These are phyloP conservation scores for Datura wrightii DNA, from an alignment of 257 asterid species.

Conservation along the genomic window DNA sequence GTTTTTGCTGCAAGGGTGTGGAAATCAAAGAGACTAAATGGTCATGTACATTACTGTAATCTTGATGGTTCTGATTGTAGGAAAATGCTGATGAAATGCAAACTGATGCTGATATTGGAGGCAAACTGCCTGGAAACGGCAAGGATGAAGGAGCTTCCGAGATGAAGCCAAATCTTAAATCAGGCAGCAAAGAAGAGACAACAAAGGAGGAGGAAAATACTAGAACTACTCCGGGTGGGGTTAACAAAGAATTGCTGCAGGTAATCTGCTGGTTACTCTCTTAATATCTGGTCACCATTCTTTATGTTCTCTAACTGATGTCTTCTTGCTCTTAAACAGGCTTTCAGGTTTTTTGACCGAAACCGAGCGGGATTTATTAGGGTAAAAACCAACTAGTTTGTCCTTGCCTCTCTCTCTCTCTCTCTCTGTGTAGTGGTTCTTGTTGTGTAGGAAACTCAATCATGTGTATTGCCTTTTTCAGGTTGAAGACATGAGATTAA, in stretches of 20 bases:
- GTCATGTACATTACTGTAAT: constrained; percentile 23
- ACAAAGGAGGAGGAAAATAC: constrained; percentile 52
- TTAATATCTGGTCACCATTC: neutral
- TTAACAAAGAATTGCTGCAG: constrained; percentile 79
- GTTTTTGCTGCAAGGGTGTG: neutral
- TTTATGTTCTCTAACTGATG: constrained; percentile 23
- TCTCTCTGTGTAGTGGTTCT: neutral
- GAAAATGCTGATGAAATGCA: constrained; percentile 46
- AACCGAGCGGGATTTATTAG: constrained; percentile 84
- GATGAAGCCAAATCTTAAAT: constrained; percentile 34
- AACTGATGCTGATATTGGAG: constrained; percentile 43
- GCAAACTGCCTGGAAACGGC: constrained; percentile 38
- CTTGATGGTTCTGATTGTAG: constrained; percentile 43
- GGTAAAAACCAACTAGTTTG: constrained; percentile 48
- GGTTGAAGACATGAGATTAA: constrained; percentile 92
- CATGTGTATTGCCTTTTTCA: constrained; percentile 37
- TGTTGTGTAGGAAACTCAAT: neutral
- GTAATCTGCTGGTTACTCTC: constrained; percentile 44
- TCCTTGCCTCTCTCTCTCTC: neutral
- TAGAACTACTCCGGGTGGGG: constrained; percentile 39
- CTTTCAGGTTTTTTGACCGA: constrained; percentile 96
- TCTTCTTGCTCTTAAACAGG: constrained; percentile 54
- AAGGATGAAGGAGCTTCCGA: constrained; percentile 48
- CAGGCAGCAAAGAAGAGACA: constrained; percentile 49
- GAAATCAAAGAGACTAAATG: neutral